Base-by-base conservation (phyloP, 1,284 basidiomycete species). In the Ustanciosporium gigantosporum region DNA sequence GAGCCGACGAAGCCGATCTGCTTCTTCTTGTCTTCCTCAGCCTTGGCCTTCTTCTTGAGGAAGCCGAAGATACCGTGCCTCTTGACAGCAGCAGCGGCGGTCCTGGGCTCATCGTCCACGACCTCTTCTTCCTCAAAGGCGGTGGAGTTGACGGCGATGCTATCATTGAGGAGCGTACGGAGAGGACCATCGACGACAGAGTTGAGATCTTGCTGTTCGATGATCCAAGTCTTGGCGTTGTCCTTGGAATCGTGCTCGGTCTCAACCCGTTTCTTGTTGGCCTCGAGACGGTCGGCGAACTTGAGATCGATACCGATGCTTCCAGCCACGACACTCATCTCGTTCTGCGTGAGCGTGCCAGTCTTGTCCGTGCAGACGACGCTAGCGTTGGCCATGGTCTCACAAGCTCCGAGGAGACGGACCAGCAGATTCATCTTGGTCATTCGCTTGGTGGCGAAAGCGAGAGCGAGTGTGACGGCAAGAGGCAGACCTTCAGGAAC, bases 291-390 rank as follows among this genome's bases (percentile, higher is more conserved):
- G 36, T 85, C 85, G 19, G 91, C 93, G 71, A 97, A 97, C 80
- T 97, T 96, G 76, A 88, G 88, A 68, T 92, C 87, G 41, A 95
- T 85, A 25, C 94, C 94, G 45, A 97, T 82, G 22, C 91, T 91
- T 29, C 94, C 94, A 14, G 94, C 92, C 41, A 98, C 94, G 69
- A 98, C 88, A 15, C 87, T 86, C 94, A 98, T 98, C 72, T 82
- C 83, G 81, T 97, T 97, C 76, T 91, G 88, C 0, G 94, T 97
- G 23, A 80, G 85, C 6, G 91, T 83, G 56, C 82, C 75, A 1
- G 92, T 94, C 82, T 96, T 96, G 82, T 95, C 91, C 17, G 92
- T 96, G 81, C 92, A 96, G 22, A 96, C 85, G 57, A 96, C 93
- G 19, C 88, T 94, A 13, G 92, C 90, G 76, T 97, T 96, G 25